Percentiles rank a stretch among this genome's conserved stretches.
Conservation (phyloP, 75 land plant species). For the Isoetes taiwanensis region DNA sequence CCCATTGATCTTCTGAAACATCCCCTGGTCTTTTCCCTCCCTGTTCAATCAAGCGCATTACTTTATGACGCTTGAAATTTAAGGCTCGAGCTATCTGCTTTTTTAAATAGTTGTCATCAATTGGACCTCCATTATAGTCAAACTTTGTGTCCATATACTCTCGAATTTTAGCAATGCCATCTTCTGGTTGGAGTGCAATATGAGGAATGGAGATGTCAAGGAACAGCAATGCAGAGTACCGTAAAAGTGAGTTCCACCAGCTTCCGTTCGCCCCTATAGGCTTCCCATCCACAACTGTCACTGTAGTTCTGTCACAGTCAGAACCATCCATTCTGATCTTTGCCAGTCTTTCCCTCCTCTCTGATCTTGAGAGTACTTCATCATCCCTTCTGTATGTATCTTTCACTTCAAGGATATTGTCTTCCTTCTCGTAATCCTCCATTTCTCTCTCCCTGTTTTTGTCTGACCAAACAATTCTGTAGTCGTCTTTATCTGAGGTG, state of each 20-base stretch:
- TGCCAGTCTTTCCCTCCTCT: neutral
- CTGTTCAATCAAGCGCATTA: slow-evolving; percentile 1
- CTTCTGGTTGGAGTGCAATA: slow-evolving; percentile 4
- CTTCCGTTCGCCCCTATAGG: neutral
- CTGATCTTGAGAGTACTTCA: neutral
- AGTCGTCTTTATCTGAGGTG: neutral
- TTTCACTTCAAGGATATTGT: neutral
- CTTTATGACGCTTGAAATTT: neutral
- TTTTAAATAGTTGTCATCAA: neutral
- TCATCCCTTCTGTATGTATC: neutral
- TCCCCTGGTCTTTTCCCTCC: neutral
- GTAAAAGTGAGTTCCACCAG: slow-evolving; percentile 1
- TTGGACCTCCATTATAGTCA: neutral
- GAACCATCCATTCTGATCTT: neutral
- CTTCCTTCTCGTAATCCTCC: neutral
- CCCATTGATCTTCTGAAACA: neutral
- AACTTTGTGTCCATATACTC: slow-evolving; percentile 4
- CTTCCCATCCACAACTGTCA: slow-evolving; percentile 1
- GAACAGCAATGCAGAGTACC: neutral
- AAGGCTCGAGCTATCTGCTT: neutral
- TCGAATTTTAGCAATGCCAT: neutral
- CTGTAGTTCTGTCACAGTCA: neutral
- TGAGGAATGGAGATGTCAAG: slow-evolving; percentile 1
- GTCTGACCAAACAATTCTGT: neutral
- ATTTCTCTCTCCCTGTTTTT: neutral